phyloP scores from a whole-genome alignment of 176 grass and related monocot species.

The Triticum timopheevii region DNA sequence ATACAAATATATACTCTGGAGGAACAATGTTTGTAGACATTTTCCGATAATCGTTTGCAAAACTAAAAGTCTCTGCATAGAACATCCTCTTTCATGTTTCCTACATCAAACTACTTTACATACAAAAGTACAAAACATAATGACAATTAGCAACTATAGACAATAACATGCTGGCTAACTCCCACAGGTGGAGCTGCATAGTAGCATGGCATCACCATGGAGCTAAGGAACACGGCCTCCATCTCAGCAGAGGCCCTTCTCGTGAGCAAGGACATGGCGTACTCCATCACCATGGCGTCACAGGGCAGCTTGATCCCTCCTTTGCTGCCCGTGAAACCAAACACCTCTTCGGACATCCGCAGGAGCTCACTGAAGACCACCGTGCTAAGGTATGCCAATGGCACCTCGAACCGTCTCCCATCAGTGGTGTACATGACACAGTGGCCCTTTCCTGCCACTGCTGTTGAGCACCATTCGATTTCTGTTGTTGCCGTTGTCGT shows the following conservation, averaged over 20 bases:
- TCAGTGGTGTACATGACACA: constrained; percentile 28
- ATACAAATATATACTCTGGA: background rate
- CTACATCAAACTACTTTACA: too few species aligned
- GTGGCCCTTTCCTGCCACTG: constrained; percentile 10
- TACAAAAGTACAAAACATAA: too few species aligned
- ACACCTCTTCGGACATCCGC: constrained; percentile 45
- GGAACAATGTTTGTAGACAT: too few species aligned
- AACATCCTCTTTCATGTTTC: background rate
- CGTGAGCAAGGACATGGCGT: constrained; percentile 38
- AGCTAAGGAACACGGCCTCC: constrained; percentile 1
- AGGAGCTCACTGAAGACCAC: constrained; percentile 33
- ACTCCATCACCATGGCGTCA: constrained; percentile 38
- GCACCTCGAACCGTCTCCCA: constrained; percentile 23
- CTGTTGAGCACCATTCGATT: background rate
- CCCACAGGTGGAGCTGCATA: too few species aligned
- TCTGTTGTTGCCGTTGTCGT: background rate
- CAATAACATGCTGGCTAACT: background rate
- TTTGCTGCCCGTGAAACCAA: constrained; percentile 28
- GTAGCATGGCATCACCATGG: too few species aligned
- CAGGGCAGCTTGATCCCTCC: constrained; percentile 46
- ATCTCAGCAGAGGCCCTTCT: constrained; percentile 39
- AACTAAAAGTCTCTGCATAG: too few species aligned
- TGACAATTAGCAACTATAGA: too few species aligned
- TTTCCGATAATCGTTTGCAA: too few species aligned
- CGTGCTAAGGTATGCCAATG: constrained; percentile 21